Percentiles rank a stretch among this genome's conserved stretches.
These are phyloP conservation scores for Mycosphaerelloides madeirae DNA, from an alignment of 2,329 filamentous ascomycete genomes.

Conservation along the genomic window DNA sequence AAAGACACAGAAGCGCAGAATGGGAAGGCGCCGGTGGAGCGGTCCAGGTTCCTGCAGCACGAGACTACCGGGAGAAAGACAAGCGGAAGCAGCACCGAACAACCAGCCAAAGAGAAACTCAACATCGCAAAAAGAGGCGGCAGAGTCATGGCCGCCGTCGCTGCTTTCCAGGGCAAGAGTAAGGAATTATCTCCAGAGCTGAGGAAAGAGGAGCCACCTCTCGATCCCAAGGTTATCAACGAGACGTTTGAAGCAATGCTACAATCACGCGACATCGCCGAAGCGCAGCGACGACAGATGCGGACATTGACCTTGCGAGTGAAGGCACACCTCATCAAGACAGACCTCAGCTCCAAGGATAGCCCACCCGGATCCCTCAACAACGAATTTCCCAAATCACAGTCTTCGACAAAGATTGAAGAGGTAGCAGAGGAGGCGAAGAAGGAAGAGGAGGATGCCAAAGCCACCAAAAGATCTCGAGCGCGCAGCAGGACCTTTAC, in stretches of 20 bases:
- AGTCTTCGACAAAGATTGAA: constrained; percentile 18
- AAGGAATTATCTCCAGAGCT: constrained; percentile 34
- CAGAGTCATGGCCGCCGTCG: constrained; percentile 61
- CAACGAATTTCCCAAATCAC: constrained; percentile 41
- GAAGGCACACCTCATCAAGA: constrained; percentile 91
- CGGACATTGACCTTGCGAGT: constrained; percentile 79
- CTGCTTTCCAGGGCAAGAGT: constrained; percentile 54
- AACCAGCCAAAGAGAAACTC: constrained; percentile 27
- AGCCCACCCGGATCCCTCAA: constrained; percentile 54
- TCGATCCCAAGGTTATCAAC: constrained; percentile 55
- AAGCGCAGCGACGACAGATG: constrained; percentile 94
- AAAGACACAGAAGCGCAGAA: constrained; percentile 13
- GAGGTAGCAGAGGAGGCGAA: constrained; percentile 23
- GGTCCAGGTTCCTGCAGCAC: constrained; percentile 18
- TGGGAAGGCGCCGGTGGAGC: constrained; percentile 20
- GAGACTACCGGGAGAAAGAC: constrained; percentile 32
- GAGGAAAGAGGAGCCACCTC: constrained; percentile 42
- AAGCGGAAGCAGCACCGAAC: constrained; percentile 33
- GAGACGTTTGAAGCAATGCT: constrained; percentile 58
- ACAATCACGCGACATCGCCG: constrained; percentile 86
- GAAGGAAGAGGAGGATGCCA: constrained; percentile 25
- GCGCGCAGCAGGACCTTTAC: constrained; percentile 75
- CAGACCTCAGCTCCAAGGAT: constrained; percentile 57
- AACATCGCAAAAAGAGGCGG: constrained; percentile 44
- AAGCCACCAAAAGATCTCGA: constrained; percentile 40